These are phyloP conservation scores for Blastomyces percursus DNA, from an alignment of 2,329 filamentous ascomycete species.

Conservation along the genomic window DNA sequence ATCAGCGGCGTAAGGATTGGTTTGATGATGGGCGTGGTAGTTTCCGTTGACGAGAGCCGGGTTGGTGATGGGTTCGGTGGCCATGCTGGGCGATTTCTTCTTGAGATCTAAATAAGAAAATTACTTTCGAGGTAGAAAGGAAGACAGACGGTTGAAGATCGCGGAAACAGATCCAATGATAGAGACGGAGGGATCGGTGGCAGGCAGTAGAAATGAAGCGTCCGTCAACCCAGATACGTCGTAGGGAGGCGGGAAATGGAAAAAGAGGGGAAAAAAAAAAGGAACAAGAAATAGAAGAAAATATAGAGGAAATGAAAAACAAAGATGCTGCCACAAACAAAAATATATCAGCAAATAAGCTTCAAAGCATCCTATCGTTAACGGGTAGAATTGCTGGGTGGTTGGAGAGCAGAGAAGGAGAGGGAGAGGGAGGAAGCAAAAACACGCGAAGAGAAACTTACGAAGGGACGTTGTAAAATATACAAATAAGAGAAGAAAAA, in stretches of 20 bases:
- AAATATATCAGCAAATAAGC: not conserved
- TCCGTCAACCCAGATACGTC: not conserved
- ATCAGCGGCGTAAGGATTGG: constrained; percentile 24
- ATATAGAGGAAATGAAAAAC: constrained; percentile 8
- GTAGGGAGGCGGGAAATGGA: not conserved
- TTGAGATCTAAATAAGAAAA: not conserved
- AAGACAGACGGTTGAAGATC: not conserved
- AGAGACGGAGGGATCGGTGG: not conserved
- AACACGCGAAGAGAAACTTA: not conserved
- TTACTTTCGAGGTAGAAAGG: not conserved
- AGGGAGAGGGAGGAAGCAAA: not conserved
- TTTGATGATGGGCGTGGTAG: constrained; percentile 29
- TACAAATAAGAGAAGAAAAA: not conserved
- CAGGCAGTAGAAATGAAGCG: not conserved
- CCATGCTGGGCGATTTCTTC: constrained; percentile 19
- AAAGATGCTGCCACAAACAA: not conserved
- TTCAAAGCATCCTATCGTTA: not conserved
- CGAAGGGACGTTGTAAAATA: not conserved
- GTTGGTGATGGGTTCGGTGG: constrained; percentile 27
- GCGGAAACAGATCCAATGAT: not conserved
- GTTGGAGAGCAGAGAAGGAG: not conserved
- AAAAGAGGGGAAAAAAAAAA: not conserved
- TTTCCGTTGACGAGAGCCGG: constrained; percentile 32
- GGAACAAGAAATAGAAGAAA: constrained; percentile 12
- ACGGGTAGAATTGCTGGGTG: not conserved